Evolutionary conservation across 306 rosid species (phyloP), one percentile per base, ranked within the genome.

Genomic region (Sphenostylis stenocarpa): DNA sequence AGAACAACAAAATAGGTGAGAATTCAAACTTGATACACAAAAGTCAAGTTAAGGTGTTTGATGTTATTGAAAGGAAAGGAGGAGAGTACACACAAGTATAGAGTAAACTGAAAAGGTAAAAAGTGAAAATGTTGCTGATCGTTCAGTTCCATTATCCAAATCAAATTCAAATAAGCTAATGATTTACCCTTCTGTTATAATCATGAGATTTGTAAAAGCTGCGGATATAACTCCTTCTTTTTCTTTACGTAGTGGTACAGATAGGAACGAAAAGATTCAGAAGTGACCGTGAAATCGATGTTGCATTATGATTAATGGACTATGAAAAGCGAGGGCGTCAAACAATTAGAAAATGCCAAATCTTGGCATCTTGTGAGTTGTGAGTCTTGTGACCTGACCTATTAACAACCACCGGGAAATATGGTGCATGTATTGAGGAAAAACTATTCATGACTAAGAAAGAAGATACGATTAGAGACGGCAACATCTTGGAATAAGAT

Each of bases 301-400:
- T 52, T 36, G 80, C 49, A 74, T 75, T 74, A 83, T 83, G 70
- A 83, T 83, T 52, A 67, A 79, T 47, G 70, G 55, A 68, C 66
- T 51, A 80, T 31, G 14, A 68, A 62, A 39, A 49, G 69, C 19
- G 55, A 79, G 44, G 31, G 53, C 4, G 69, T 73, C 67, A 83
- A 77, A 82, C 84, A 72, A 82, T 82, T 73, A 72, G 73, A 79
- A 82, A 82, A 84, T 87, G 81, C 78, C 86, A 82, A 84, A 84
- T 61, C 74, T 78, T 67, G 57, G 77, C 41, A 29, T 56, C 79
- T 65, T 65, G 31, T 38, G 70, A 64, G 17, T 58, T 58, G 58
- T 20, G 39, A 58, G n/a, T 55, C 63, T 62, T 62, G 69, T 79
- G 78, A 65, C 70, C 29, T 47, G 78, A 65, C 75, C 29, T 47